Base-by-base conservation (phyloP, 1,284 basidiomycete species). In the Tylopilus orsonianus region DNA sequence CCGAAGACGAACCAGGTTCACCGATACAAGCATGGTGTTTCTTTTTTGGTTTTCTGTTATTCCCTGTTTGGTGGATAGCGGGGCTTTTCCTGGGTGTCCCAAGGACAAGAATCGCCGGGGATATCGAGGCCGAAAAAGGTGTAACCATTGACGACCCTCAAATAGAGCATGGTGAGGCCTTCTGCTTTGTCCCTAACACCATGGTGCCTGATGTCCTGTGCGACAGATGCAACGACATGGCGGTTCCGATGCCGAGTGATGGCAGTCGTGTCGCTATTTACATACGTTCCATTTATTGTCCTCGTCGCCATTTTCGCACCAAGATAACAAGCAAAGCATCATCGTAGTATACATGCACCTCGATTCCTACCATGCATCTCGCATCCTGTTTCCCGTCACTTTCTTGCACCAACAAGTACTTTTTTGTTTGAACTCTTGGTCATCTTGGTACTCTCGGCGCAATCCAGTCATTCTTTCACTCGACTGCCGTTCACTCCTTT, bases 31-130 rank as follows among this genome's bases (percentile, higher is more conserved):
- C 84, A 16, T 90, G 87, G 87, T 65, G 79, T 32, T 90, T 90
- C 67, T 88, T 87, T 62, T 51, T 84, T 45, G 87, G 85, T 8
- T 88, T 89, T 58, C 56, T 87, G 10, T 45, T 87, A 27, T 89
- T 89, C 55, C 84, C 85, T n/a, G 38, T 86, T 12, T 89, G 87
- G 87, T 90, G 86, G 84, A 57, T 80, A 49, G 84, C 81, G n/a
- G 74, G 77, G 10, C 71, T 87, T 53, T 71, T 68, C 35, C 53
- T 80, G 56, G 70, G 71, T 22, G 77, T 83, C 29, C 84, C 83
- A 12, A 68, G 65, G 57, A 90, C 85, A 37, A 72, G 86, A 55
- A 72, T 72, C 34, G 73, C 84, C 24, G 83, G 80, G 20, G 80
- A 72, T 27, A 70, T 71, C 35, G 79, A 80, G 52, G 72, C 72